Conservation (phyloP, 176 grass and related monocot species). For the Rhynchospora pubera region DNA sequence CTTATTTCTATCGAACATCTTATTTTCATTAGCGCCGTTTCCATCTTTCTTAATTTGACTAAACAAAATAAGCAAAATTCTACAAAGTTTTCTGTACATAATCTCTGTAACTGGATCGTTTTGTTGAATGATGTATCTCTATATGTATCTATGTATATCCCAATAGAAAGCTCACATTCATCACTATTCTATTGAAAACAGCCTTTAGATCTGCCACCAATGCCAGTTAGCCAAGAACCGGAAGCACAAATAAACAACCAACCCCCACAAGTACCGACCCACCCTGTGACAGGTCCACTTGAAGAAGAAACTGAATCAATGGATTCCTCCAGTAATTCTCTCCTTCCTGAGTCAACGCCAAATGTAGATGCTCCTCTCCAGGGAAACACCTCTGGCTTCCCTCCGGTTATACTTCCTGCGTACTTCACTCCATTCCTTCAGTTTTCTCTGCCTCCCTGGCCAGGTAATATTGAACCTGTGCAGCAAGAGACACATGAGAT, state of each 20-base stretch:
- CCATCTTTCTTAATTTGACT: conserved; percentile 9
- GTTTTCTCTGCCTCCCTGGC: conserved; percentile 72
- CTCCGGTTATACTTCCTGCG: conserved; percentile 53
- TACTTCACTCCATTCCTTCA: conserved; percentile 80
- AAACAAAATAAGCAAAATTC: not conserved
- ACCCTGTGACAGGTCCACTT: conserved; percentile 17
- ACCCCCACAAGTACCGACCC: conserved; percentile 17
- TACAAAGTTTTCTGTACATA: not conserved
- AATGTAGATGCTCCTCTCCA: conserved; percentile 30
- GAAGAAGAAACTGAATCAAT: conserved; percentile 72
- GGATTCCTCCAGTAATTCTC: conserved; percentile 57
- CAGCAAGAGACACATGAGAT: conserved; percentile 69
- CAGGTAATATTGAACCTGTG: conserved; percentile 35
- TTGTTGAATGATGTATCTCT: not conserved
- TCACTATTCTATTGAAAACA: conserved; percentile 33
- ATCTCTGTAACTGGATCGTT: not conserved
- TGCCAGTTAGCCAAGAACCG: conserved; percentile 59
- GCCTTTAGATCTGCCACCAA: conserved; percentile 59
- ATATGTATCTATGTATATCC: not conserved
- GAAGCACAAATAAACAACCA: conserved; percentile 53
- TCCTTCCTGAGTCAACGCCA: conserved; percentile 26
- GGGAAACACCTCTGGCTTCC: conserved; percentile 40
- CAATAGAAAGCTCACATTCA: conserved; percentile 10
- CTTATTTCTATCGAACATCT: not conserved
- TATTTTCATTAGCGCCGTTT: not conserved